A percentile compares a stretch with the other conserved stretches of the same genome.
phyloP scores from a whole-genome alignment of 257 asterid genomes.

The Echites panduratus region DNA sequence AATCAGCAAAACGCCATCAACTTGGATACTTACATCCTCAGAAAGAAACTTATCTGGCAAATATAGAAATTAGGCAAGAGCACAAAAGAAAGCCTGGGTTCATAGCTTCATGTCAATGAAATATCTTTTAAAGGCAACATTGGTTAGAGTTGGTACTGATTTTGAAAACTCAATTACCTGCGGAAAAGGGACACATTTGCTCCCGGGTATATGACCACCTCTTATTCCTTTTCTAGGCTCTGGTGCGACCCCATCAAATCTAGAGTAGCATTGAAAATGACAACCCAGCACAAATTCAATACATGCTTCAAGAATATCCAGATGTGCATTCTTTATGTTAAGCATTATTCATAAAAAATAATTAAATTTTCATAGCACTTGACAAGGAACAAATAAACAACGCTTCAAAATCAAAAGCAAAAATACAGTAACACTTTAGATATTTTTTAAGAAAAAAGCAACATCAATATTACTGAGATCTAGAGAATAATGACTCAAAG shows the following conservation, averaged over 20 bases:
- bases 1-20: conserved; percentile 15
- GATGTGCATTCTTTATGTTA: not conserved
- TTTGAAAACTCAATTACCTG: conserved; percentile 43
- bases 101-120: not conserved
- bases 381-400: not conserved
- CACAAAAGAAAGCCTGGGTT: not conserved
- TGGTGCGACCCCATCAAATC: conserved; percentile 91
- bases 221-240: conserved; percentile 97
- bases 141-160: not conserved
- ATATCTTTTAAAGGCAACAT: not conserved
- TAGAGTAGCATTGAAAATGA: conserved; percentile 21
- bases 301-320: not conserved
- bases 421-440: no score
- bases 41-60: not conserved
- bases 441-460: not conserved
- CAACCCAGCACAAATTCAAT: not conserved
- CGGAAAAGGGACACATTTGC: conserved; percentile 87
- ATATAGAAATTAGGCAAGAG: not conserved
- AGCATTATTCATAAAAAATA: not conserved
- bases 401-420: not conserved
- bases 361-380: not conserved
- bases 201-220: conserved; percentile 89
- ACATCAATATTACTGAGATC: not conserved
- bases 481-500: not conserved
- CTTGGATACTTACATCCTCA: not conserved